Evolutionary conservation across 768 basidiomycete species (phyloP).

Genomic region (Kwoniella sp.): DNA sequence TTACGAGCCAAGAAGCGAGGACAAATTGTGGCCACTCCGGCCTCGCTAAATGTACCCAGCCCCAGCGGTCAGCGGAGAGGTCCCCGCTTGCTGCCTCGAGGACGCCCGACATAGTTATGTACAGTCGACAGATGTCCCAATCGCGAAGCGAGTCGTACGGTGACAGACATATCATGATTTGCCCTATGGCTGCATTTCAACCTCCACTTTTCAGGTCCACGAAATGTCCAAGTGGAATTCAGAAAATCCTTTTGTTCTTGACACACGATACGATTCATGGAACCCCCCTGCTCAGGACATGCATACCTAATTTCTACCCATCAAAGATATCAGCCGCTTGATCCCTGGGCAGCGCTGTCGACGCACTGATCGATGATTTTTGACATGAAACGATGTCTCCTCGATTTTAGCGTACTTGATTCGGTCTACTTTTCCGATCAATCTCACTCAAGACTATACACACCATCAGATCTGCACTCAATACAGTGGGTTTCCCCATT

Average conservation of each 20-base stretch:
- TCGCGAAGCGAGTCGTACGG: no score
- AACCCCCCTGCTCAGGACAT: neutral
- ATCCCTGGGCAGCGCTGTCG: neutral
- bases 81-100: no score
- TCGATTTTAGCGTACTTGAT: neutral
- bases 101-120: no score
- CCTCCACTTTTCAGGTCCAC: neutral
- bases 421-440: neutral
- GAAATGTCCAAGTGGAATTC: neutral
- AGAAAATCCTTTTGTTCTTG: constrained; percentile 15
- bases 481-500: neutral
- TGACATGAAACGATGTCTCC: neutral
- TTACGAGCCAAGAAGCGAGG: no score
- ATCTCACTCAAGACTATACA: neutral
- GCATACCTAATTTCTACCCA: no score
- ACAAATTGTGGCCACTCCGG: no score
- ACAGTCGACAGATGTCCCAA: no score
- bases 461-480: neutral
- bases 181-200: no score
- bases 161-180: no score
- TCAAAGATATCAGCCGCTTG: no score
- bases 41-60: no score
- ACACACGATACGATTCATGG: neutral
- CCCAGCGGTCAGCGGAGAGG: no score
- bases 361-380: neutral